phyloP scores from a whole-genome alignment of 2,329 filamentous ascomycete genomes.

The Fusarium clavum region DNA sequence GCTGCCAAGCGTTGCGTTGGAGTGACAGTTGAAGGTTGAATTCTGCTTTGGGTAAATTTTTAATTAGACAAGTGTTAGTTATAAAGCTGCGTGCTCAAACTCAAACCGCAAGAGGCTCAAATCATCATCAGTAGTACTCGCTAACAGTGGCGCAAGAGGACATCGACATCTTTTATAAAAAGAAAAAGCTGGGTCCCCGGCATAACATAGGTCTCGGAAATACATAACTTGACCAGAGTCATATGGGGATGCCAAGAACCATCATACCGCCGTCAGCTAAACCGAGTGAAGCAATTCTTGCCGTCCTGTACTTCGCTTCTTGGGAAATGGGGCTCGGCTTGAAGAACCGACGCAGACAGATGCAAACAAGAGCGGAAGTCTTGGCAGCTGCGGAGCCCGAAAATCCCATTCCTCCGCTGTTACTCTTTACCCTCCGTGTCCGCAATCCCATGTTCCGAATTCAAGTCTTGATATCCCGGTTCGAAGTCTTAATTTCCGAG shows the following conservation, averaged over 20 bases:
- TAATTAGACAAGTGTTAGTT: neutral
- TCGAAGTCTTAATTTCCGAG: conserved; percentile 9
- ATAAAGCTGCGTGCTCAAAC: neutral
- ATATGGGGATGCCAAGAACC: conserved; percentile 15
- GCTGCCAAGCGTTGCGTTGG: neutral
- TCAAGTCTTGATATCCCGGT: neutral
- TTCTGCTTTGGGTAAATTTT: neutral
- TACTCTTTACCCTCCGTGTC: neutral
- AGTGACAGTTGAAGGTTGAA: neutral
- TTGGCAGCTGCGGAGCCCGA: conserved; percentile 12
- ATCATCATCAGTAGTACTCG: neutral
- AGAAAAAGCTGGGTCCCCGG: neutral
- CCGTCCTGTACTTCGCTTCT: neutral
- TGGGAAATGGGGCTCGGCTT: neutral
- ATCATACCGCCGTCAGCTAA: conserved; percentile 3
- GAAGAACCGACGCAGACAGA: neutral
- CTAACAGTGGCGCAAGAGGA: neutral
- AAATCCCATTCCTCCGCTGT: neutral
- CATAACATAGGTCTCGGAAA: neutral
- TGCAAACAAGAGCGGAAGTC: neutral
- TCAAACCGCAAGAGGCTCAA: neutral
- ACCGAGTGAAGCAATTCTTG: conserved; percentile 13
- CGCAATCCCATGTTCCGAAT: neutral
- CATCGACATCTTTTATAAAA: neutral
- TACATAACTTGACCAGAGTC: neutral